A percentile compares a stretch with the other conserved stretches of the same genome.
These are phyloP conservation scores for Aspergillus pseudotamarii DNA, from an alignment of 2,329 filamentous ascomycete genomes.

Conservation along the genomic window DNA sequence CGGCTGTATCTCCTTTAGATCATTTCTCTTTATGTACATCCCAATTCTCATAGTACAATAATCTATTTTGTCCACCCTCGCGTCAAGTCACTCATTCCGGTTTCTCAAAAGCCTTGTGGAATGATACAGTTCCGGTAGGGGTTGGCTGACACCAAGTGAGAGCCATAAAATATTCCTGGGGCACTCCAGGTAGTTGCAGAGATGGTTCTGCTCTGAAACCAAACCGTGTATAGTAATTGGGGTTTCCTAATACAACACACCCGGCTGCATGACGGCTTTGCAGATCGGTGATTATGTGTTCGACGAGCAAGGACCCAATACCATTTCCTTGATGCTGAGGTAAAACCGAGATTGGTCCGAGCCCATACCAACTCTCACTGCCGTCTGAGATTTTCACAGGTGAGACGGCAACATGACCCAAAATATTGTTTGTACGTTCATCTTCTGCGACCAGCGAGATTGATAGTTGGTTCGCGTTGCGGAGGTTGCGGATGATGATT, in stretches of 20 bases:
- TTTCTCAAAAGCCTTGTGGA: neutral
- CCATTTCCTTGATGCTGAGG: neutral
- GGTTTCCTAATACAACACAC: constrained; percentile 1
- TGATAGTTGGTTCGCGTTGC: neutral
- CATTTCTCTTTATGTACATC: too few relatives aligned
- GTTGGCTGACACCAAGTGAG: neutral
- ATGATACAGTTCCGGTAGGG: neutral
- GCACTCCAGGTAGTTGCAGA: neutral
- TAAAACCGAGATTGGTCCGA: neutral
- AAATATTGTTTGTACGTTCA: neutral
- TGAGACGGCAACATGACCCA: neutral
- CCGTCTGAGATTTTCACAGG: neutral
- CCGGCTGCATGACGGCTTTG: neutral
- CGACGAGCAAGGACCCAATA: neutral
- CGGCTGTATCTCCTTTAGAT: too few relatives aligned
- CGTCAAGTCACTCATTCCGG: too few relatives aligned
- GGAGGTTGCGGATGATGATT: neutral
- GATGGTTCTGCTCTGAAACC: neutral
- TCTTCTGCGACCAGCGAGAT: constrained; percentile 2
- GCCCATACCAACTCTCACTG: neutral
- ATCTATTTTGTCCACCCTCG: too few relatives aligned
- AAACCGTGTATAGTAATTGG: neutral
- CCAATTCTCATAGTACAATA: too few relatives aligned
- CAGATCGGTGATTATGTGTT: neutral
- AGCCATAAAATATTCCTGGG: neutral